These are phyloP conservation scores for Melampsora americana DNA, from an alignment of 1,284 basidiomycete species.

Conservation along the genomic window DNA sequence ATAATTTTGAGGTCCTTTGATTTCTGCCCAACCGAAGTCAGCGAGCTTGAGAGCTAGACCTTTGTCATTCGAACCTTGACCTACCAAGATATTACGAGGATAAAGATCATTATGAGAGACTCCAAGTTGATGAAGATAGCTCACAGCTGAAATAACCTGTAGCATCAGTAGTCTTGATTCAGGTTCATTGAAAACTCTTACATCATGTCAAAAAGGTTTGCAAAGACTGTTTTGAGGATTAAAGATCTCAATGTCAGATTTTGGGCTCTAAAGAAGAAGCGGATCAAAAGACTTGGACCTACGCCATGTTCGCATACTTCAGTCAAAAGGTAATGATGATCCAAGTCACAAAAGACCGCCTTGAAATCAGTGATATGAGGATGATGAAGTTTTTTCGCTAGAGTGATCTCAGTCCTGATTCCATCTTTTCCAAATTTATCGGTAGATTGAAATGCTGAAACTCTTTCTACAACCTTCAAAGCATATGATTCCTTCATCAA, in stretches of 20 bases:
- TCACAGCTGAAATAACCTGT: conserved; percentile 1
- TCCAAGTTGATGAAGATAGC: background rate
- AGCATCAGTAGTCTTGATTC: background rate
- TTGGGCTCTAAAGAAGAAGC: background rate
- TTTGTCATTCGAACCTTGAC: no score
- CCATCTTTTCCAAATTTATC: no score
- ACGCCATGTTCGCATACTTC: background rate
- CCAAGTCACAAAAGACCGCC: background rate
- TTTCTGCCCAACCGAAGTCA: no score
- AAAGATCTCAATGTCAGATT: background rate
- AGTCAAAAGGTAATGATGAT: conserved; percentile 2
- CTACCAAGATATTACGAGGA: background rate
- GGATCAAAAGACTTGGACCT: background rate
- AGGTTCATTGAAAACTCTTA: background rate
- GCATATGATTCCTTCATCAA: no score
- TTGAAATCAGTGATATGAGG: conserved; percentile 5
- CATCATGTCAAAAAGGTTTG: no score
- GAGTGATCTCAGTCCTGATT: no score
- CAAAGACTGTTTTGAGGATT: no score
- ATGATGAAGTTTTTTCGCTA: background rate
- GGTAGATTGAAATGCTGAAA: no score
- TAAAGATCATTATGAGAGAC: background rate
- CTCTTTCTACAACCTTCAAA: no score
- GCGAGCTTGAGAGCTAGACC: no score
- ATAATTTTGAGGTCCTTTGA: no score